Evolutionary conservation across 768 basidiomycete species (phyloP).

Genomic region (Pulveroboletus sp.): DNA sequence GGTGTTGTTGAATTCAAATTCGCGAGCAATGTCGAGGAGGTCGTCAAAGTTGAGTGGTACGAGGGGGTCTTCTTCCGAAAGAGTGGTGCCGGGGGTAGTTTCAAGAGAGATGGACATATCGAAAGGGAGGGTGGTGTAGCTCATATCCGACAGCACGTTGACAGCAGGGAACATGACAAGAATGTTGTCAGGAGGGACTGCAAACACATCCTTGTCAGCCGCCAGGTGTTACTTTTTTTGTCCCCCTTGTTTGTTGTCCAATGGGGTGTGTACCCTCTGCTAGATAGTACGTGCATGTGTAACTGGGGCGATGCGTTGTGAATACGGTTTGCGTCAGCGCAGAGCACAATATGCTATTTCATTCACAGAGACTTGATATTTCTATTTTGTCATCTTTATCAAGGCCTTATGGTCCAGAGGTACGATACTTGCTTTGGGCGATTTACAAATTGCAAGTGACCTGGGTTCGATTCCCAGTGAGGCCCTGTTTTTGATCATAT

Average conservation of each 20-base stretch:
- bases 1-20: conserved; percentile 25
- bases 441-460: conserved; percentile 31
- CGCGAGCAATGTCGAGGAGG: conserved; percentile 27
- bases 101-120: conserved; percentile 2
- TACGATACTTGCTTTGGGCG: conserved; percentile 38
- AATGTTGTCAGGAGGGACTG: background rate
- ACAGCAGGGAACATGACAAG: background rate
- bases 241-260: too few relatives aligned
- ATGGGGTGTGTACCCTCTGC: too few relatives aligned
- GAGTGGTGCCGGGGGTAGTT: background rate
- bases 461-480: conserved; percentile 37
- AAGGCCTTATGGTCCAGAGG: conserved; percentile 35
- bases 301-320: too few relatives aligned
- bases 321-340: too few relatives aligned
- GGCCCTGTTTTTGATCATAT: conserved; percentile 19
- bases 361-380: too few relatives aligned
- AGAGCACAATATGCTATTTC: too few relatives aligned
- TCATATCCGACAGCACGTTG: conserved; percentile 23
- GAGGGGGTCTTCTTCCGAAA: conserved; percentile 1
- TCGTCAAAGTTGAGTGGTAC: conserved; percentile 21
- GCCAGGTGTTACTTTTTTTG: too few relatives aligned
- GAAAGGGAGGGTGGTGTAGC: conserved; percentile 2
- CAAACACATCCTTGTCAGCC: conserved; percentile 14
- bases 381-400: background rate
- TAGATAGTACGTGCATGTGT: too few relatives aligned